These are phyloP conservation scores for Penicillium waksmanii DNA, from an alignment of 495 filamentous ascomycete species.

Conservation along the genomic window DNA sequence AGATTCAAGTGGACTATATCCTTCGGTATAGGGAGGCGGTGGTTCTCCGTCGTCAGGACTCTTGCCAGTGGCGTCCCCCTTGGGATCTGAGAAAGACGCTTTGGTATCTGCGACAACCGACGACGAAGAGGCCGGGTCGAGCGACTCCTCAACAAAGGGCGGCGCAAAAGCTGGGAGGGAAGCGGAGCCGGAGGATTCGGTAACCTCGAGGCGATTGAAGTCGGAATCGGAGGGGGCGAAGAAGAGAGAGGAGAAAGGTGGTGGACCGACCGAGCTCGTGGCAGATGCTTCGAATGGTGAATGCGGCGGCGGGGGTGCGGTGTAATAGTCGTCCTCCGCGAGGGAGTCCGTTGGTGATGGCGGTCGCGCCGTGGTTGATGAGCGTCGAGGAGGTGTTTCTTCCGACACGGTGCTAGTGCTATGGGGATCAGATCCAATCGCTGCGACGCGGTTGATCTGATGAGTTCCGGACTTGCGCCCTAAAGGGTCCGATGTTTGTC, in stretches of 20 bases:
- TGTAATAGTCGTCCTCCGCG: slow-evolving; percentile 55
- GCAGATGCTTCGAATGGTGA: slow-evolving; percentile 71
- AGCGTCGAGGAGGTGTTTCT: slow-evolving; percentile 63
- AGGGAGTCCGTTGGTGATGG: slow-evolving; percentile 46
- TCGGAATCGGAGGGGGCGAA: slow-evolving; percentile 48
- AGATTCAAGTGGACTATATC: slow-evolving; percentile 84
- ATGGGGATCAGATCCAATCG: slow-evolving; percentile 24
- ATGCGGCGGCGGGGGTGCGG: slow-evolving; percentile 63
- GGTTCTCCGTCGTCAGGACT: slow-evolving; percentile 85
- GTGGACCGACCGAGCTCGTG: slow-evolving; percentile 56
- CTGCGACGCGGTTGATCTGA: slow-evolving; percentile 32
- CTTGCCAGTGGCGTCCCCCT: slow-evolving; percentile 69
- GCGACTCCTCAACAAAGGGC: slow-evolving; percentile 39
- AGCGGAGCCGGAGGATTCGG: slow-evolving; percentile 57
- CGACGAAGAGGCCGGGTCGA: slow-evolving; percentile 54
- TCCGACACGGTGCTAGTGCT: slow-evolving; percentile 67
- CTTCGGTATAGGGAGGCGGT: slow-evolving; percentile 95
- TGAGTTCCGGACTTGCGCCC: slow-evolving; percentile 28
- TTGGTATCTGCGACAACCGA: slow-evolving; percentile 78
- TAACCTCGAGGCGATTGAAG: slow-evolving; percentile 54
- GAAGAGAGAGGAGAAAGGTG: slow-evolving; percentile 69
- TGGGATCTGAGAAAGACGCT: slow-evolving; percentile 75
- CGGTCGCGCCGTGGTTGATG: slow-evolving; percentile 66
- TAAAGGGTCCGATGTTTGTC: slow-evolving; percentile 28
- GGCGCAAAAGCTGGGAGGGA: slow-evolving; percentile 62